A percentile compares a stretch with the other conserved stretches of the same genome.
Evolutionary conservation across 225 moss, liverwort and hornwort genomes (phyloP).

Genomic region (Rhytidiadelphus loreus): DNA sequence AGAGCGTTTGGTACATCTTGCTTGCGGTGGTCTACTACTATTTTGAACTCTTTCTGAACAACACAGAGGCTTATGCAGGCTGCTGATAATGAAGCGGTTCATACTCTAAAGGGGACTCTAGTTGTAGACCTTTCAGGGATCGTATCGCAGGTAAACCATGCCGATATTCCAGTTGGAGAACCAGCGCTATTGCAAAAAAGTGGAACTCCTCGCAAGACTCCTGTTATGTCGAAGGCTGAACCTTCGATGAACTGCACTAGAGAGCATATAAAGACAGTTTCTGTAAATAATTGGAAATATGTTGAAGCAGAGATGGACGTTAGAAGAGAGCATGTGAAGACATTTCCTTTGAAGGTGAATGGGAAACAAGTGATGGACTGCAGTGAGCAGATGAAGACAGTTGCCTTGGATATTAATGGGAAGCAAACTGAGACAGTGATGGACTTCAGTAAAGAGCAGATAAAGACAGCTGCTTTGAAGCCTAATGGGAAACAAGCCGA

Average conservation of each 20-base stretch:
- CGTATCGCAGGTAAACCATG: not conserved
- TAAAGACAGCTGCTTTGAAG: not conserved
- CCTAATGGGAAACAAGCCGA: not conserved
- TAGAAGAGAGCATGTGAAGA: not conserved
- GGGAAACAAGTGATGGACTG: not conserved
- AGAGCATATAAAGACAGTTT: not conserved
- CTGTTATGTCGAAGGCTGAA: not conserved
- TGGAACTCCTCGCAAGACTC: not conserved
- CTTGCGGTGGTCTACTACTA: not conserved
- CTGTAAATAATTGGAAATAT: conserved; percentile 6
- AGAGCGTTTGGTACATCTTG: not conserved
- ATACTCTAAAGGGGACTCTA: conserved; percentile 2
- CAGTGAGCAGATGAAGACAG: not conserved
- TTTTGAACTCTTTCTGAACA: not conserved
- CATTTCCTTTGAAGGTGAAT: not conserved
- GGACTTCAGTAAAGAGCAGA: not conserved
- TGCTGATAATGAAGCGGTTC: conserved; percentile 4
- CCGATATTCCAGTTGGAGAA: not conserved
- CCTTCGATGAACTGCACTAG: not conserved
- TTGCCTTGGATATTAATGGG: not conserved
- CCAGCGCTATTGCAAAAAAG: not conserved
- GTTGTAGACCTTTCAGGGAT: conserved; percentile 39
- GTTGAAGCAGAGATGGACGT: not conserved
- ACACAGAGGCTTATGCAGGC: conserved; percentile 16
- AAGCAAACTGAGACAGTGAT: not conserved